Evolutionary conservation across 2,329 filamentous ascomycete genomes (phyloP), one percentile per base, ranked within the genome.

Genomic region (Ophiostoma perfectum): DNA sequence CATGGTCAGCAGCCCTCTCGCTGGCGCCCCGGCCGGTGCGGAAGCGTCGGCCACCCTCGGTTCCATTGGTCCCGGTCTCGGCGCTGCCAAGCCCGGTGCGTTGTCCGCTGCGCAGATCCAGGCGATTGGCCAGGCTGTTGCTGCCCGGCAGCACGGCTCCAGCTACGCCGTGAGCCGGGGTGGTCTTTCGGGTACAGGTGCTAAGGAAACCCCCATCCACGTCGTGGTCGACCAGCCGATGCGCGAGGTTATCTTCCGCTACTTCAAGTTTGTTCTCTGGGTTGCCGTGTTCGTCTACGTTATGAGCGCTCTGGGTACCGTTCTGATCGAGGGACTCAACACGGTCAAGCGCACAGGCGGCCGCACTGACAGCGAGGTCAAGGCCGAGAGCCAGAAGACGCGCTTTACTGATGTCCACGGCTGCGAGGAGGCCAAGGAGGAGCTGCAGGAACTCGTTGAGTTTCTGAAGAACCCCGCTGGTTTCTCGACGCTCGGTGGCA

Each of bases 371-470:
- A 88, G 88, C 73, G 93, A 99, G 79, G 93, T 93, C 70, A 94
- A 96, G 77, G 90, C 95, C 7, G 92, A 98, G 78, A 89, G 93
- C 74, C 95, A 99, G 77, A 97, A 86, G 69, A 93, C 93, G 27
- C 88, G 91, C 64, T 99, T 99, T 80, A 85, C 84, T 69, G 95
- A 99, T 77, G 95, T 99, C 6, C 95, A 99, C 76, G 95, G 95
- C 66, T 98, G 94, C 73, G 93, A 98, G 72, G 96, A 99, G 79
- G 95, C 95, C 72, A 99, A 98, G 81, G 96, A 99, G 75, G 95
- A 99, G 78, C 86, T 99, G 4, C 91, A 96, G 78, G 95, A 99
- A 78, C 87, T 99, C 67, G 94, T 99, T 64, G 95, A 99, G 74
- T 99, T 99, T 75, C 80, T 99, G 73, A 91, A 93, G 78, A 93